Evolutionary conservation across 2,329 filamentous ascomycete genomes (phyloP), one percentile per base, ranked within the genome.

Genomic region (Scedosporium apiospermum): DNA sequence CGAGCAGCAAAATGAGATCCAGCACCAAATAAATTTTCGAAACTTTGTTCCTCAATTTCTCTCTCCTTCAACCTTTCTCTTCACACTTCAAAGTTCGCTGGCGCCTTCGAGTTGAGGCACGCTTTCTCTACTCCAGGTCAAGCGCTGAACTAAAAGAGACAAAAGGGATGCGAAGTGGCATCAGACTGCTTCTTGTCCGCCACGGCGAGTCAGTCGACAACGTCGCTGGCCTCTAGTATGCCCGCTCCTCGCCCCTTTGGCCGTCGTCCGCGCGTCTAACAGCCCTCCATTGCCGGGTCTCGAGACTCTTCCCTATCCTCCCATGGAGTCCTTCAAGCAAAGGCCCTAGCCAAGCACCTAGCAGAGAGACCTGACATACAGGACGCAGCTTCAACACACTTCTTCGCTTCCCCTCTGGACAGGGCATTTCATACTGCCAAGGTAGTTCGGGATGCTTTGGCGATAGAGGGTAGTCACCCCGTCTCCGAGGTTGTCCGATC

Each of bases 161-260:
- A 4, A 34, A 10, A 38, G 10, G 34, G 34, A 60, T 60, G 26
- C n/a, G 9, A n/a, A n/a, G 53, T 23, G 55, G 53, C 61, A 58
- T 63, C 34, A 65, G 49, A 59, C 64, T 96, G 62, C 86, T 92
- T 69, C 81, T 96, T 68, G 85, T 96, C 69, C 87, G 92, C 63
- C 92, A 96, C 79, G 92, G 88, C 70, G 92, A 96, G 77, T 93
- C 91, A 16, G 89, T 96, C 66, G 90, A 96, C 76, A 96, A 96
- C 73, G 88, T 95, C 64, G 88, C 88, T 49, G 83, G 87, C 62
- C 75, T 90, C 64, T 93, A 89, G 88, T 90, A 79, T 69, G 82
- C 63, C 21, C 38, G 7, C 34, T 44, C 38, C 38, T 27, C 23
- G 4, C 26, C 16, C 27, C n/a, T 58, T 10, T 58, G 12, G 55